phyloP scores from a whole-genome alignment of 2,329 filamentous ascomycete species.

The Xylariaceae sp. region DNA sequence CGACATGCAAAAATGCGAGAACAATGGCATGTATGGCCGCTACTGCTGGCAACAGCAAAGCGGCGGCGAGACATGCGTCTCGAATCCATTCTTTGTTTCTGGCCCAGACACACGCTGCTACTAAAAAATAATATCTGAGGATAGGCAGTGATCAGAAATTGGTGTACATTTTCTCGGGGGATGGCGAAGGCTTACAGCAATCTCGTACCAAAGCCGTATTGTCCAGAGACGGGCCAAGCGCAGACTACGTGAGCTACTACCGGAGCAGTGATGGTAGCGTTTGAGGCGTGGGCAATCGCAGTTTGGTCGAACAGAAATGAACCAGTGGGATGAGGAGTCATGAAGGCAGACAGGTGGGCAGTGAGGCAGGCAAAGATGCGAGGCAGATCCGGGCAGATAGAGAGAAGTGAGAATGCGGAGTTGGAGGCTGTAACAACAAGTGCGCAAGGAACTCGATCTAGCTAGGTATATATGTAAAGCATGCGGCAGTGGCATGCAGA shows the following conservation, averaged over 20 bases:
- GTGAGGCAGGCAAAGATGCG: not conserved
- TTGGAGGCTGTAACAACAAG: slow-evolving; percentile 4
- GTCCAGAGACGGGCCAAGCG: slow-evolving; percentile 42
- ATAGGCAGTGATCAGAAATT: slow-evolving; percentile 1
- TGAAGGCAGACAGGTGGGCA: slow-evolving; percentile 18
- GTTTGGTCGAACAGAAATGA: slow-evolving; percentile 26
- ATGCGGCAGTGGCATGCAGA: not conserved
- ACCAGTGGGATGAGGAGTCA: slow-evolving; percentile 36
- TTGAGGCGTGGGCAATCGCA: slow-evolving; percentile 13
- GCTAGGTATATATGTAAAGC: slow-evolving; percentile 1
- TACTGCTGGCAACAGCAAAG: slow-evolving; percentile 60
- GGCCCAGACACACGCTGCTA: slow-evolving; percentile 62
- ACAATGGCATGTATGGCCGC: slow-evolving; percentile 64
- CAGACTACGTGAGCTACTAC: slow-evolving; percentile 36
- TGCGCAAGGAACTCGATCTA: slow-evolving; percentile 1
- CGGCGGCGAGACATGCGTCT: slow-evolving; percentile 62
- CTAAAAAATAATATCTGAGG: slow-evolving; percentile 58
- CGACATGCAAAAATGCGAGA: slow-evolving; percentile 56
- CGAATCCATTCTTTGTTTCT: slow-evolving; percentile 60
- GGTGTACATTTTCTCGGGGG: not conserved
- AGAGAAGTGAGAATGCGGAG: slow-evolving; percentile 13
- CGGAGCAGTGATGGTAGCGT: slow-evolving; percentile 21
- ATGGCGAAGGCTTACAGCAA: slow-evolving; percentile 32
- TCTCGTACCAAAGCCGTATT: slow-evolving; percentile 40
- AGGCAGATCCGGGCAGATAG: slow-evolving; percentile 3